phyloP scores from a whole-genome alignment of 1,139 yeast species.

The Candida tetrigidarum region DNA sequence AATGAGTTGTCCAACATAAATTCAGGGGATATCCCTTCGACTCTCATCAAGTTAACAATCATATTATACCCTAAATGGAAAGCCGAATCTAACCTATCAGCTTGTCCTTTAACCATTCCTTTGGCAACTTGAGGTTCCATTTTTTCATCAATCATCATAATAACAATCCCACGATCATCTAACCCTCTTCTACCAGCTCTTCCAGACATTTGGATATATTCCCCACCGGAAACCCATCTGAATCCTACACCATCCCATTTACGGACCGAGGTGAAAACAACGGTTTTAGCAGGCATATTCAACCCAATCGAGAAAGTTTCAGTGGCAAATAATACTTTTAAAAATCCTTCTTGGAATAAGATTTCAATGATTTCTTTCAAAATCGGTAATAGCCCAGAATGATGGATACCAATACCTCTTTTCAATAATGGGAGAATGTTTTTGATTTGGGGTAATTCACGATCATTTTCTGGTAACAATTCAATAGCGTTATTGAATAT shows the following conservation, averaged over 20 bases:
- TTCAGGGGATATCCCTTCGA: conserved; percentile 98
- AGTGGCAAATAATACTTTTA: conserved; percentile 94
- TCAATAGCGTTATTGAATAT: conserved; percentile 90
- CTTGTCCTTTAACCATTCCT: conserved; percentile 99
- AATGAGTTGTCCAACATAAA: conserved; percentile 95
- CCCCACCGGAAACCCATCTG: conserved; percentile 99
- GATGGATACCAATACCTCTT: conserved; percentile 98
- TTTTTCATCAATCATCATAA: conserved; percentile 98
- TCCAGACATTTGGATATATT: conserved; percentile 99
- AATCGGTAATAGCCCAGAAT: conserved; percentile 94
- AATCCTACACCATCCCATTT: conserved; percentile 98
- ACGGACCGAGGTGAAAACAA: conserved; percentile 95
- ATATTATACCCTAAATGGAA: conserved; percentile 96
- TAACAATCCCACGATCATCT: conserved; percentile 98
- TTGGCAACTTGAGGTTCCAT: conserved; percentile 99
- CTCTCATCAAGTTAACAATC: conserved; percentile 94
- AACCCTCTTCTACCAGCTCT: conserved; percentile 99
- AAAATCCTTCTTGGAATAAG: conserved; percentile 92
- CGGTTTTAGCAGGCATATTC: conserved; percentile 98
- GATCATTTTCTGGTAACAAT: conserved; percentile 85
- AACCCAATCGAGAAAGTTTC: conserved; percentile 98
- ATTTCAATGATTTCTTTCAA: conserved; percentile 96
- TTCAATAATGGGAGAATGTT: conserved; percentile 85
- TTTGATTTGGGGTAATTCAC: conserved; percentile 91
- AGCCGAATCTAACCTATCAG: conserved; percentile 94